These are phyloP conservation scores for Apiotrichum laibachii DNA, from an alignment of 1,284 basidiomycete species.

Conservation along the genomic window DNA sequence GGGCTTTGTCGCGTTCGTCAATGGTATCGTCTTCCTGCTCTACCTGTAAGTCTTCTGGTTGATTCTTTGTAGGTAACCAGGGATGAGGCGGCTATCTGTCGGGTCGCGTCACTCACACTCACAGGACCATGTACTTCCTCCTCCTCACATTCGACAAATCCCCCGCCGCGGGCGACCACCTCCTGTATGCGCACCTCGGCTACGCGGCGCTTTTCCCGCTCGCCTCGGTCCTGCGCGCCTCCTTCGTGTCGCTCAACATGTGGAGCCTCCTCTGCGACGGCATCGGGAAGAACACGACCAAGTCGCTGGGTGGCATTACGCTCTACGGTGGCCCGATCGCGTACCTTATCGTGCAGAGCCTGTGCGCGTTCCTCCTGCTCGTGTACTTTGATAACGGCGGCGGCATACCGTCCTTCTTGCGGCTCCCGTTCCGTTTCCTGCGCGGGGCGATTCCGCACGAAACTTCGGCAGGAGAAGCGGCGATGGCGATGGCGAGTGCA, in stretches of 20 bases:
- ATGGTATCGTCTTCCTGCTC: constrained; percentile 68
- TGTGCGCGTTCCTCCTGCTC: constrained; percentile 59
- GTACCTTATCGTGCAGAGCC: constrained; percentile 63
- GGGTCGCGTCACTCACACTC: constrained; percentile 8
- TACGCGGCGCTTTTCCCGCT: constrained; percentile 67
- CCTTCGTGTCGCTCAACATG: constrained; percentile 69
- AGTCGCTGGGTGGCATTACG: constrained; percentile 58
- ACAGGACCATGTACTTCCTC: constrained; percentile 62
- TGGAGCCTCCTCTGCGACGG: constrained; percentile 72
- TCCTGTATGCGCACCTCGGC: constrained; percentile 66
- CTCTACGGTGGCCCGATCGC: constrained; percentile 71
- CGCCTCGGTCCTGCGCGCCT: constrained; percentile 62
- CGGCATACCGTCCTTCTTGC: constrained; percentile 39
- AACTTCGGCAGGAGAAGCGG: constrained; percentile 1
- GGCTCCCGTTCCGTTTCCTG: background rate
- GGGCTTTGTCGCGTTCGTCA: constrained; percentile 69
- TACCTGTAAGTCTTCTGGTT: constrained; percentile 36
- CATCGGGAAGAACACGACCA: constrained; percentile 54
- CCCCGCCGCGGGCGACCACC: constrained; percentile 57
- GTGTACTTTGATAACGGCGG: constrained; percentile 64
- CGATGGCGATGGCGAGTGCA: background rate
- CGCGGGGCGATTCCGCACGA: background rate
- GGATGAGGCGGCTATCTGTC: too few relatives aligned
- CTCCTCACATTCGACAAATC: constrained; percentile 62
- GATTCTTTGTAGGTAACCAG: too few relatives aligned